Evolutionary conservation across 2,329 filamentous ascomycete species (phyloP).

Genomic region (Fusarium algeriense): DNA sequence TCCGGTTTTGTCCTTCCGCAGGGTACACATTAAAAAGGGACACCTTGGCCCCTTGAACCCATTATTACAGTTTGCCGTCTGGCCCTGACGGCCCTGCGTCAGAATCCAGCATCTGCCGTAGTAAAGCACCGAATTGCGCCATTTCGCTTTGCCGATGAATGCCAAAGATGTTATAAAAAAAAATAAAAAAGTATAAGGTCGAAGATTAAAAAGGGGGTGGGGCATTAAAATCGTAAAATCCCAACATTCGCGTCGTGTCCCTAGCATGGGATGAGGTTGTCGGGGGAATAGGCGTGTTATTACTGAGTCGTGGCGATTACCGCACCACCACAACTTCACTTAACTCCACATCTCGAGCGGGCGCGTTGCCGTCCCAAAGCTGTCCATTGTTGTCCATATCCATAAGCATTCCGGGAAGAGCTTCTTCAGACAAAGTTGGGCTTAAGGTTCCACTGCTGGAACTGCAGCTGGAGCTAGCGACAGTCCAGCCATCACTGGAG

Average conservation of each 20-base stretch:
- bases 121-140: slow-evolving; percentile 54
- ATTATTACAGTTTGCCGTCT: slow-evolving; percentile 47
- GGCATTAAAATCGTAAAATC: slow-evolving; percentile 49
- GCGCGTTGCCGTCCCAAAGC: slow-evolving; percentile 40
- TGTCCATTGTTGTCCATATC: slow-evolving; percentile 55
- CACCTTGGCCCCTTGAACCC: slow-evolving; percentile 37
- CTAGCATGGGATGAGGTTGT: slow-evolving; percentile 28
- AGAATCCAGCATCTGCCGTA: slow-evolving; percentile 43
- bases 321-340: slow-evolving; percentile 60
- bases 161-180: slow-evolving; percentile 53
- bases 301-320: slow-evolving; percentile 41
- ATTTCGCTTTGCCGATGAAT: slow-evolving; percentile 57
- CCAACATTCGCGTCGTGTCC: slow-evolving; percentile 25
- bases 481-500: slow-evolving; percentile 89
- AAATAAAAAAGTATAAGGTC: slow-evolving; percentile 43
- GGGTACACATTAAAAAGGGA: slow-evolving; percentile 49
- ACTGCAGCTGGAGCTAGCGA: slow-evolving; percentile 77
- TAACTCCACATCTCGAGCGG: slow-evolving; percentile 58
- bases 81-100: slow-evolving; percentile 47
- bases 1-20: slow-evolving; percentile 42
- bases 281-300: slow-evolving; percentile 9
- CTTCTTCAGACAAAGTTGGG: slow-evolving; percentile 62
- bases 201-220: slow-evolving; percentile 50
- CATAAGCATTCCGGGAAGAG: slow-evolving; percentile 51
- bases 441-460: slow-evolving; percentile 64